phyloP scores from a whole-genome alignment of 345 rosid species.

The Citrus reticulata region DNA sequence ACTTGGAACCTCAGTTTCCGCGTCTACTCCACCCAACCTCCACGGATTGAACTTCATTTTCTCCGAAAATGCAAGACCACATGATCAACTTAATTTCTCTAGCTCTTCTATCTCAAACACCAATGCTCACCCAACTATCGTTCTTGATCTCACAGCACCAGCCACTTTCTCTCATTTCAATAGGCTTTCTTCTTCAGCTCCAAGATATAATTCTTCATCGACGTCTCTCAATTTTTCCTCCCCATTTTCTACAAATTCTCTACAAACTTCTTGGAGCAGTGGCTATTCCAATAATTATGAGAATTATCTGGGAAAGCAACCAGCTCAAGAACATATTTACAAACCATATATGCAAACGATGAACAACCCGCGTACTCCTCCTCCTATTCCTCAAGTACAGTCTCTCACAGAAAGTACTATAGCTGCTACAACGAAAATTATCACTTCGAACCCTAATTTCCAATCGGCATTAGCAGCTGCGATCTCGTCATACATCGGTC shows the following conservation, averaged over 20 bases:
- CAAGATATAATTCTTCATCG: slow-evolving; percentile 25
- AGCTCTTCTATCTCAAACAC: slow-evolving; percentile 43
- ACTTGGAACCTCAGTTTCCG: slow-evolving; percentile 7
- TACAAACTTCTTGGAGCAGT: not conserved
- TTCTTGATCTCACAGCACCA: slow-evolving; percentile 58
- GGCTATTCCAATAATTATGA: slow-evolving; percentile 3
- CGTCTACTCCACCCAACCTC: slow-evolving; percentile 13
- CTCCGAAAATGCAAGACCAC: slow-evolving; percentile 19
- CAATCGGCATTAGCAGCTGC: slow-evolving; percentile 37
- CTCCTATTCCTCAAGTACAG: not conserved
- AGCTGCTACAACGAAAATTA: slow-evolving; percentile 31
- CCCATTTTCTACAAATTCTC: slow-evolving; percentile 5
- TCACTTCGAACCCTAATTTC: slow-evolving; percentile 31
- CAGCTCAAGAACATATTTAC: not conserved
- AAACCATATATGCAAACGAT: slow-evolving; percentile 16
- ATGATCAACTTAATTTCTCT: slow-evolving; percentile 25
- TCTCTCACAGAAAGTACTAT: slow-evolving; percentile 19
- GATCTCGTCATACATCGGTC: slow-evolving; percentile 25
- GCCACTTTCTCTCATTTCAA: slow-evolving; percentile 10
- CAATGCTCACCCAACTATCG: slow-evolving; percentile 58
- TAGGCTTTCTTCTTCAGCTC: slow-evolving; percentile 8
- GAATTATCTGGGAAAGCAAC: slow-evolving; percentile 6
- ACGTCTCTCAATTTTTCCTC: slow-evolving; percentile 37
- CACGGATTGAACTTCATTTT: slow-evolving; percentile 24
- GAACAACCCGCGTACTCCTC: slow-evolving; percentile 16